A percentile compares a stretch with the other conserved stretches of the same genome.
phyloP scores from a whole-genome alignment of 345 rosid species.

The Citrus trifoliata region DNA sequence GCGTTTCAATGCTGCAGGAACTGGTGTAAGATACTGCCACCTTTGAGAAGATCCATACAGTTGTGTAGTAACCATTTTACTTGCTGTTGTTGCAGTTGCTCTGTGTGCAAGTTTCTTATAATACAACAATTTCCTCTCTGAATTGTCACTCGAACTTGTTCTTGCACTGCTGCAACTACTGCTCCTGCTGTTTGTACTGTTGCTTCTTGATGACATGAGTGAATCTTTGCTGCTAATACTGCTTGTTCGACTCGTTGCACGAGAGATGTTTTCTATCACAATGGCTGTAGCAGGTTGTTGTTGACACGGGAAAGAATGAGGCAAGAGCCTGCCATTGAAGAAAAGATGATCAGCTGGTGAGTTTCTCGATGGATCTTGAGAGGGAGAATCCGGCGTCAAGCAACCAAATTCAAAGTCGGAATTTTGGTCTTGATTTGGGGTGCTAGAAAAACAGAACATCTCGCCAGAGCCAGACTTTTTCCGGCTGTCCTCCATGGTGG shows the following conservation, averaged over 20 bases:
- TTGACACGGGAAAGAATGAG: conserved; percentile 59
- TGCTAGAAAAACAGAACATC: conserved; percentile 44
- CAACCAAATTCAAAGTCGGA: conserved; percentile 72
- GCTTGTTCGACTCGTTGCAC: conserved; percentile 43
- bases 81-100: conserved; percentile 26
- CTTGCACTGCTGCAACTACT: conserved; percentile 68
- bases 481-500: conserved; percentile 30
- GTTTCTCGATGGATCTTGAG: conserved; percentile 38
- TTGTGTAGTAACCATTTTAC: conserved; percentile 52
- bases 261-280: background rate
- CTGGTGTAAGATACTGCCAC: conserved; percentile 71
- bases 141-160: conserved; percentile 50
- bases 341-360: conserved; percentile 91
- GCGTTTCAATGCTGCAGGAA: conserved; percentile 40
- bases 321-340: conserved; percentile 72
- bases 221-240: conserved; percentile 56
- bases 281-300: conserved; percentile 13
- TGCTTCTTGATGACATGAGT: conserved; percentile 58
- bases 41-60: conserved; percentile 56
- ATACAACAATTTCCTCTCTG: conserved; percentile 29
- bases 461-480: conserved; percentile 24
- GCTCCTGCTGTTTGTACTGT: conserved; percentile 68
- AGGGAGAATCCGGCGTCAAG: conserved; percentile 57
- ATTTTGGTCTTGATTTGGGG: conserved; percentile 32
- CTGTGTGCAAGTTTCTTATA: conserved; percentile 11